Conservation (phyloP, 108 stramenopile species). For the Skeletonema menzelii region DNA sequence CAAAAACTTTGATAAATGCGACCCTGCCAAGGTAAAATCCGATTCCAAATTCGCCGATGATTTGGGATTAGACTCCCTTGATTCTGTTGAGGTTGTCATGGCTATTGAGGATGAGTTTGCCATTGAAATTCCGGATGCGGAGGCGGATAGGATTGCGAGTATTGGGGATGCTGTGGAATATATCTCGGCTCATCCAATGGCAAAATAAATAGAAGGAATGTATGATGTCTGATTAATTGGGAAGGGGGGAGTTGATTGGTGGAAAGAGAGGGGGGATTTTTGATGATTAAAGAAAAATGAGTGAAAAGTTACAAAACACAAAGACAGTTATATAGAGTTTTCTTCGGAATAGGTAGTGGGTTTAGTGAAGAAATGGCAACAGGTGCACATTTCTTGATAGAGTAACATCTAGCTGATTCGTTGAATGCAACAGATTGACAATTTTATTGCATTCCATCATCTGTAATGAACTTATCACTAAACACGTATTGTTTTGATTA, state of each 20-base stretch:
- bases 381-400: background rate
- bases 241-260: background rate
- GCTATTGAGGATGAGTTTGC: constrained; percentile 99
- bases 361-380: background rate
- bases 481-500: background rate
- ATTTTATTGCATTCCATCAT: background rate
- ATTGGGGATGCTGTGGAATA: constrained; percentile 94
- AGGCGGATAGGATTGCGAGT: constrained; percentile 97
- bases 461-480: background rate
- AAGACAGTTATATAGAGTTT: background rate
- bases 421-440: background rate
- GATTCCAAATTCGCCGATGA: constrained; percentile 92
- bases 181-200: constrained; percentile 92
- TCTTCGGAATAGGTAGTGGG: background rate
- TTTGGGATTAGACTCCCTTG: constrained; percentile 97
- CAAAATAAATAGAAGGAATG: constrained; percentile 61
- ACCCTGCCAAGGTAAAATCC: constrained; percentile 81
- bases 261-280: background rate
- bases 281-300: background rate
- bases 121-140: constrained; percentile 99
- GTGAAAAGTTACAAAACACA: background rate
- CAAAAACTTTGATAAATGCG: constrained; percentile 99
- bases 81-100: constrained; percentile 99
- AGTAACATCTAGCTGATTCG: constrained; percentile 1
- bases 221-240: too few relatives aligned